Conservation (phyloP, 371 early-diverging fungal species). For the Racocetra persica region DNA sequence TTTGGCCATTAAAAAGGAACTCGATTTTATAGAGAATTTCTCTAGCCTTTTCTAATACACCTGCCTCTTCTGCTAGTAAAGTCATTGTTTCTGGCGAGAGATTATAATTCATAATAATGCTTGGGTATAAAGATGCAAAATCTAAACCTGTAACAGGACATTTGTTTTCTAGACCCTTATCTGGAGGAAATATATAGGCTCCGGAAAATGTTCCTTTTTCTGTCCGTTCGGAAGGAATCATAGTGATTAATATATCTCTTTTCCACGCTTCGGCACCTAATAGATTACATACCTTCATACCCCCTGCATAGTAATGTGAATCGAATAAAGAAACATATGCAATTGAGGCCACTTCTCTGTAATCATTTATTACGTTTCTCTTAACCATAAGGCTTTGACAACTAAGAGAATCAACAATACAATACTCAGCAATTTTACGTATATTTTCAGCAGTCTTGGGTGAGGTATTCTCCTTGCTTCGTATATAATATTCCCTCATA, state of each 20-base stretch:
- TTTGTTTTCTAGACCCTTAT: slow-evolving; percentile 22
- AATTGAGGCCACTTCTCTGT: slow-evolving; percentile 21
- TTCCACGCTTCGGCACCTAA: slow-evolving; percentile 9
- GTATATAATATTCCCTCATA: neutral
- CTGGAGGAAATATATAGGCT: slow-evolving; percentile 22
- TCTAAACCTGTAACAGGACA: neutral
- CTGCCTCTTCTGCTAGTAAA: neutral
- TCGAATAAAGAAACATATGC: slow-evolving; percentile 32
- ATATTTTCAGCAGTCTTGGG: neutral
- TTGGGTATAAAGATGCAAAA: slow-evolving; percentile 29
- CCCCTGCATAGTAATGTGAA: slow-evolving; percentile 11
- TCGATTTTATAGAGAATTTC: slow-evolving; percentile 5
- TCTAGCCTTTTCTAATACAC: neutral
- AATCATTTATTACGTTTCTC: slow-evolving; percentile 28
- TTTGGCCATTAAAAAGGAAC: slow-evolving; percentile 21
- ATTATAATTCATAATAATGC: slow-evolving; percentile 27
- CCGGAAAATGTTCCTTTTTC: slow-evolving; percentile 3
- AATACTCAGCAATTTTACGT: slow-evolving; percentile 1
- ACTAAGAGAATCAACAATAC: slow-evolving; percentile 16
- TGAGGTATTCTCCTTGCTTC: neutral
- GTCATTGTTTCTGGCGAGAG: neutral
- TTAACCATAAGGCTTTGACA: slow-evolving; percentile 34
- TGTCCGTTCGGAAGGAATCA: neutral
- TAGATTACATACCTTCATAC: slow-evolving; percentile 18
- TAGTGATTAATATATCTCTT: neutral